Base-by-base conservation (phyloP, 1,284 basidiomycete genomes). In the Leccinum solheimii region DNA sequence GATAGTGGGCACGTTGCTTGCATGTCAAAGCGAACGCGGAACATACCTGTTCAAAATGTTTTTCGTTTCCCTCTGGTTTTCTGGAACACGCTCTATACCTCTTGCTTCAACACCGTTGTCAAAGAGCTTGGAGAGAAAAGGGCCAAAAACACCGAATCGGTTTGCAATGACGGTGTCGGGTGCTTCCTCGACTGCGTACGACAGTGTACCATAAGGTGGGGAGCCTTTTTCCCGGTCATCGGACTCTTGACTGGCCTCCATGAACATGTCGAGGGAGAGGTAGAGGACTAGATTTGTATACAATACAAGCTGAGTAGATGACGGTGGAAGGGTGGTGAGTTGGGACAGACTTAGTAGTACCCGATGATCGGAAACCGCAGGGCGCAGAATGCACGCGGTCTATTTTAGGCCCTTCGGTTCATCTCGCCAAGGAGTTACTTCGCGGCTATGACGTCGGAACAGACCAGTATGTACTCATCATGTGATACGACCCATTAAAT, bases 41-140 rank as follows among this genome's bases (percentile, higher is more conserved):
- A 36, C 75, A 51, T 51, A 82, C 81, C 80, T 83, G 66, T 82
- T 83, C 80, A 80, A 83, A 55, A 76, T 72, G 59, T 83, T 78
- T 62, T 77, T 81, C 2, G 64, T 72, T 57, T 81, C 78, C 58
- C 82, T 68, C 70, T 82, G 74, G 63, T 78, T 67, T 68, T 84
- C 83, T 9, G 78, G 81, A 0, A 84, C 79, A 13, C 83, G 79
- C 60, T 83, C 83, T 0, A 84, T 77, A 14, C 82, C 82, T 69
- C 81, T 73, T 9, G 80, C 80, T 69, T 84, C 83, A 11, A 83
- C 79, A 19, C 81, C 81, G 51, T 72, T 76, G 9, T 72, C 71
- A 62, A 81, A 81, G 40, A 83, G 69, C 64, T 69, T 77, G 34
- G 73, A 71, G 43, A 83, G 67, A 48, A 78, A 52, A 8, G 76